These are phyloP conservation scores for Eucalyptus curtisii DNA, from an alignment of 345 rosid genomes.

Conservation along the genomic window DNA sequence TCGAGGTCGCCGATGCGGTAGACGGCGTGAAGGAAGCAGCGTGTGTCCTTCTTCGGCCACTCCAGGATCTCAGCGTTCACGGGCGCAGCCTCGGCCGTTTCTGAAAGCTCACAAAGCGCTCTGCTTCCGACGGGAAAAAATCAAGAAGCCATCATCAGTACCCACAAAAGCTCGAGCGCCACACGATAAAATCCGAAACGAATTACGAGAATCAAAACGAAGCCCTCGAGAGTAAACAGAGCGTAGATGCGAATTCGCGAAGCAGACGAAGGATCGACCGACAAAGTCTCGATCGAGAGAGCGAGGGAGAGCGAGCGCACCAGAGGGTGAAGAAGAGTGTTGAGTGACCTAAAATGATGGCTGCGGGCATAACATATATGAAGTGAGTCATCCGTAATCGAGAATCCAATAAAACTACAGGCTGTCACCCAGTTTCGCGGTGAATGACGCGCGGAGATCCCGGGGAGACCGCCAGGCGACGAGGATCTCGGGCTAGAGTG, in stretches of 20 bases:
- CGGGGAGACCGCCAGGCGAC: not conserved
- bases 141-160: not conserved
- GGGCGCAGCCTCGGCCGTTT: conserved; percentile 43
- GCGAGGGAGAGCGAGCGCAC: not conserved
- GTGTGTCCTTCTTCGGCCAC: conserved; percentile 82
- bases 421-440: not conserved
- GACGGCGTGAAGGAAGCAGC: conserved; percentile 69
- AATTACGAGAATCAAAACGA: not conserved
- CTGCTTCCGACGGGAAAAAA: not conserved
- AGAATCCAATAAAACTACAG: too few species aligned
- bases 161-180: not conserved
- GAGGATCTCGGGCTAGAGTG: not conserved
- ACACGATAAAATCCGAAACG: not conserved
- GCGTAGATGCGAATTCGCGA: not conserved
- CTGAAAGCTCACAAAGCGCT: not conserved
- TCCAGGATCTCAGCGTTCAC: conserved; percentile 43
- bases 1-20: conserved; percentile 84
- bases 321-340: not conserved
- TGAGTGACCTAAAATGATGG: too few species aligned
- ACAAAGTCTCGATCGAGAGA: not conserved
- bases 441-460: not conserved
- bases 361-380: not conserved
- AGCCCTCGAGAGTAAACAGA: not conserved
- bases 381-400: not conserved
- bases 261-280: not conserved